phyloP scores from a whole-genome alignment of 768 basidiomycete genomes.

The Rhodotorula taiwanensis region DNA sequence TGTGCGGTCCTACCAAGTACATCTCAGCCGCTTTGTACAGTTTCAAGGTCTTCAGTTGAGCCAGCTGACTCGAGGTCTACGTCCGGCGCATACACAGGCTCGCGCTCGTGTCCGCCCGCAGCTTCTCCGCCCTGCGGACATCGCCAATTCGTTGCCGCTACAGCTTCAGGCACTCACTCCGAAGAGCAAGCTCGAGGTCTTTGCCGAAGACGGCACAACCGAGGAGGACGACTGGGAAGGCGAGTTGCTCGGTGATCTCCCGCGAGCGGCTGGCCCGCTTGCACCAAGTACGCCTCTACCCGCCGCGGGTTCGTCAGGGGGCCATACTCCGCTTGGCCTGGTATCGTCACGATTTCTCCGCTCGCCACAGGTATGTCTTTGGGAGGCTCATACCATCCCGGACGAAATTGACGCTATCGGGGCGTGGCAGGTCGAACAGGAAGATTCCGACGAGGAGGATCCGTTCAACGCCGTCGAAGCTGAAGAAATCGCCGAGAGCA shows the following conservation, averaged over 20 bases:
- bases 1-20: constrained; percentile 74
- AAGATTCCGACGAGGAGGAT: constrained; percentile 82
- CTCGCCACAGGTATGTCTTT: not conserved
- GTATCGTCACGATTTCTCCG: too few species aligned
- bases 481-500: not conserved
- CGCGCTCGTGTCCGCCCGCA: constrained; percentile 8
- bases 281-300: too few species aligned
- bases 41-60: not conserved
- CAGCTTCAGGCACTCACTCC: not conserved
- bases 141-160: not conserved
- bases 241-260: too few species aligned
- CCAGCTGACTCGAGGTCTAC: too few species aligned
- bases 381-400: not conserved
- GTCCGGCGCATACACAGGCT: constrained; percentile 62
- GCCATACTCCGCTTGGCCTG: too few species aligned
- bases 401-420: too few species aligned
- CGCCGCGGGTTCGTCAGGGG: too few species aligned
- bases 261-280: too few species aligned
- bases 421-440: constrained; percentile 61
- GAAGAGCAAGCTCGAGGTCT: not conserved
- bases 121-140: constrained; percentile 8
- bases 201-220: too few species aligned
- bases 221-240: too few species aligned
- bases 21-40: constrained; percentile 18
- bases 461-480: constrained; percentile 81